Percentiles rank a stretch among this genome's conserved stretches.
Conservation (phyloP, 2,329 filamentous ascomycete genomes). For the Pseudocercospora crystallina region DNA sequence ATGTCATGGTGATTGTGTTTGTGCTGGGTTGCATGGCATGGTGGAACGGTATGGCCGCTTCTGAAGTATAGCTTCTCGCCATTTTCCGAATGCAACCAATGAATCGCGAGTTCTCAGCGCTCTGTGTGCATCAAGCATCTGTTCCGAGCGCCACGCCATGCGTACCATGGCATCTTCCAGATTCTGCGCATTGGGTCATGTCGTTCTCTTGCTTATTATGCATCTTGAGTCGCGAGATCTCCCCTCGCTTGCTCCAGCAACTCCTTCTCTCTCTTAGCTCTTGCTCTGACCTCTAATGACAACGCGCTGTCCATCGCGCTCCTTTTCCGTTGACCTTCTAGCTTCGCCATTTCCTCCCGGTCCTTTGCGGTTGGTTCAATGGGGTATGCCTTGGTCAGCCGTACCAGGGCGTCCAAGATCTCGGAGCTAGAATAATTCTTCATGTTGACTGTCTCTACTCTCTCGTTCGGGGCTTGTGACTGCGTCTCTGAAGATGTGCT, state of each 20-base stretch:
- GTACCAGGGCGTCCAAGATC: slow-evolving; percentile 64
- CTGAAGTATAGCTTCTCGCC: slow-evolving; percentile 13
- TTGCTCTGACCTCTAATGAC: slow-evolving; percentile 54
- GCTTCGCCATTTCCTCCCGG: slow-evolving; percentile 55
- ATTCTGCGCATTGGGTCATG: not conserved
- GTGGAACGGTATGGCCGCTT: slow-evolving; percentile 40
- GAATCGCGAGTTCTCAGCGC: too few species aligned
- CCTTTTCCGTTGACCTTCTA: slow-evolving; percentile 56
- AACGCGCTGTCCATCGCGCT: slow-evolving; percentile 57
- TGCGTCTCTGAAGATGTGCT: slow-evolving; percentile 20
- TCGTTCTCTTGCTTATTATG: slow-evolving; percentile 5
- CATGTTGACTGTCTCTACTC: slow-evolving; percentile 54
- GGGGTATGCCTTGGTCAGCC: slow-evolving; percentile 59
- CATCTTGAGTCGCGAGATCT: slow-evolving; percentile 34
- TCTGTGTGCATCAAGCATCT: too few species aligned
- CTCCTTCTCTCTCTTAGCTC: slow-evolving; percentile 62
- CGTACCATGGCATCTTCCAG: not conserved
- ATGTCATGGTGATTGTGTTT: slow-evolving; percentile 75
- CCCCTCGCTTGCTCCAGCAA: slow-evolving; percentile 57
- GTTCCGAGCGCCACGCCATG: not conserved
- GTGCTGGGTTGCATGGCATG: slow-evolving; percentile 62
- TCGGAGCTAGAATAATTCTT: slow-evolving; percentile 59
- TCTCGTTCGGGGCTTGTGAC: slow-evolving; percentile 24
- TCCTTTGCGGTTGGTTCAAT: slow-evolving; percentile 63
- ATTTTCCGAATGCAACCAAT: not conserved